Base-by-base conservation (phyloP, 2,329 filamentous ascomycete species). In the Fusarium sp. region DNA sequence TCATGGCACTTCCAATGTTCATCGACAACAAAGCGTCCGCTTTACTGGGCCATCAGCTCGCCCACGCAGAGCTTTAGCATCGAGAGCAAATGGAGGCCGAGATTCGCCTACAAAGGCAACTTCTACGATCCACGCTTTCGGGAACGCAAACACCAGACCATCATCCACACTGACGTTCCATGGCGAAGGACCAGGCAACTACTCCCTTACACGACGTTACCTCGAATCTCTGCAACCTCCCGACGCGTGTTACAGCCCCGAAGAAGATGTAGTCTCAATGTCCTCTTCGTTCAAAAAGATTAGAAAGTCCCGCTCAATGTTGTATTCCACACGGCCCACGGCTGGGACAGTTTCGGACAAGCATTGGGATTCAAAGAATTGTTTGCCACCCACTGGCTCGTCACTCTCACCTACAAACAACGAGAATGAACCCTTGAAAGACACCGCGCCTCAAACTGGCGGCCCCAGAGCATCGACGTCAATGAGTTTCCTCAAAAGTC, bases 221-320 rank as follows among this genome's bases (percentile, higher is more conserved):
- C 50, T 70, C 10, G 67, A 68, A 31, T 66, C 63, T 8, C 57
- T 67, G 33, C 67, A 70, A 43, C 70, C 73, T 43, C 74, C 73
- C 35, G 74, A 80, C 32, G 75, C 80, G 64, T 76, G 77, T 50
- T 82, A 80, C 66, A 79, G 77, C 5, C 76, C 76, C 1, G 79
- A 83, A 53, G 80, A 84, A 53, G 78, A 82, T 48, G 70, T 79
- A 29, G 77, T 76, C 2, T 82, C 82, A 4, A 75, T 75, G 27
- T 78, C 79, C 13, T 80, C 78, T 2, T 82, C 82, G 1, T 82
- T 79, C 62, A 77, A 79, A 42, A 79, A 76, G 25, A 71, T 87
- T 37, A 82, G 82, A 38, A 84, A 81, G 65, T 84, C 84, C 1
- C 81, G 76, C 54, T 87, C 85, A 0, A 82, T 86, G 81, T 78